A percentile compares a stretch with the other conserved stretches of the same genome.
Evolutionary conservation across 176 grass and related monocot genomes (phyloP).

Genomic region (Elymus sibiricus): DNA sequence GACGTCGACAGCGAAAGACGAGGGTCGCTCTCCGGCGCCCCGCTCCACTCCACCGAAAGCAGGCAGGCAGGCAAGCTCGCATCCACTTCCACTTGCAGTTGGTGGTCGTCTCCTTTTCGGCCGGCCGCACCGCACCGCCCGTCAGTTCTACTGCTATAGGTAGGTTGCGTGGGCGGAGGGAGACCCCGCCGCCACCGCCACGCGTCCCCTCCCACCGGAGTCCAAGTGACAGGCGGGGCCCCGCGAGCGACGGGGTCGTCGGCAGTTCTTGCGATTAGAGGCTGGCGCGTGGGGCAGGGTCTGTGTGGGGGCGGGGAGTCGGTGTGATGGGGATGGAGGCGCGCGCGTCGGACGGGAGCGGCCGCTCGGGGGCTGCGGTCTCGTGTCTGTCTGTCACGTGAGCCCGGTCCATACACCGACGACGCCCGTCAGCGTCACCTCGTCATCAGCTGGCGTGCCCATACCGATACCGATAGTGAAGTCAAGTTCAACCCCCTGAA

Average conservation of each 20-base stretch:
- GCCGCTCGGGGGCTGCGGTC: not conserved
- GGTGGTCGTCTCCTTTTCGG: not conserved
- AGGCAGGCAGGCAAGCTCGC: not conserved
- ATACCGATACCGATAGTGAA: no score
- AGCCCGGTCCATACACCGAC: no score
- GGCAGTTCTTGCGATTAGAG: not conserved
- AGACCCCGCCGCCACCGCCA: not conserved
- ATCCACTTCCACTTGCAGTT: not conserved
- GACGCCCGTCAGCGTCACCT: no score
- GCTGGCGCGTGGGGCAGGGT: not conserved
- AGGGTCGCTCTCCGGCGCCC: not conserved
- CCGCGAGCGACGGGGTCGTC: not conserved
- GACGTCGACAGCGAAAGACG: not conserved
- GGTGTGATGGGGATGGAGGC: not conserved
- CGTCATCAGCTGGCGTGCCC: no score
- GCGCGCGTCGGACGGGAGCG: not conserved
- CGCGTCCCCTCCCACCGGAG: slow-evolving; percentile 5
- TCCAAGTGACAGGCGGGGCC: slow-evolving; percentile 13
- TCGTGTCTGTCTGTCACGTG: not conserved
- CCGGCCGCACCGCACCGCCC: not conserved
- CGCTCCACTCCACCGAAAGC: not conserved
- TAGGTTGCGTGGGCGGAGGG: slow-evolving; percentile 3
- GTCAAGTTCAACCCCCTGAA: no score
- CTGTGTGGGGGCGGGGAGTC: not conserved
- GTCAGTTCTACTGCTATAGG: not conserved